Percentiles rank a stretch among this genome's conserved stretches.
These are phyloP conservation scores for Chionographis japonica DNA, from an alignment of 106 monocot species.

Conservation along the genomic window DNA sequence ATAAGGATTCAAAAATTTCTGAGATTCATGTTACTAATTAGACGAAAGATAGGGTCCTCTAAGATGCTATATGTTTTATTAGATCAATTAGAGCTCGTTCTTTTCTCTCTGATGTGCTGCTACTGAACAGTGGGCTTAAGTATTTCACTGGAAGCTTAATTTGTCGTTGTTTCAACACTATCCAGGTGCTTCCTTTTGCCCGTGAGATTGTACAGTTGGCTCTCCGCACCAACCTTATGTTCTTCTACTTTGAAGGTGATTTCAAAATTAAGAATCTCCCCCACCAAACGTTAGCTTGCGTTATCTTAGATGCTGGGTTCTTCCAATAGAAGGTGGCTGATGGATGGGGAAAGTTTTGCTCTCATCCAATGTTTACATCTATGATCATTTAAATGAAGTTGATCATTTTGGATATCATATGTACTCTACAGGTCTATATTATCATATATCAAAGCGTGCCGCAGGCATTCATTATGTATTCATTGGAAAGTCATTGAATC, in stretches of 20 bases:
- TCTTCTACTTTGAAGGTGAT: slow-evolving; percentile 97
- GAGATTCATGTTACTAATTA: background rate
- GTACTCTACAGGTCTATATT: slow-evolving; percentile 69
- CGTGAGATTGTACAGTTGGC: slow-evolving; percentile 68
- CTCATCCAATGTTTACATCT: background rate
- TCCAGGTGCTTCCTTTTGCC: slow-evolving; percentile 81
- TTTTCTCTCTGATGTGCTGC: background rate
- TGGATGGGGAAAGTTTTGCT: no score
- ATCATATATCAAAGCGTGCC: slow-evolving; percentile 91
- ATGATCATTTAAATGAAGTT: background rate
- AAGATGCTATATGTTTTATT: background rate
- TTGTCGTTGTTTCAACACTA: background rate
- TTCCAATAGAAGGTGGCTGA: background rate
- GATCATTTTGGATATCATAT: background rate
- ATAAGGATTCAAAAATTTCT: background rate
- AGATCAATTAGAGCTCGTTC: background rate
- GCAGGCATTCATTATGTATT: slow-evolving; percentile 94
- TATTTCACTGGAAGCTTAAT: background rate
- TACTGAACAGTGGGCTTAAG: background rate
- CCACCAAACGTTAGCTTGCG: background rate
- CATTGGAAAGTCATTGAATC: slow-evolving; percentile 85
- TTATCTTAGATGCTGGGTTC: background rate
- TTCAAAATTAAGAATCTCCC: background rate
- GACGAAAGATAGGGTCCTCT: background rate
- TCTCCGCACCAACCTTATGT: slow-evolving; percentile 91